Conservation (phyloP, 441 rosid genomes). For the Syzygium syzygioides region DNA sequence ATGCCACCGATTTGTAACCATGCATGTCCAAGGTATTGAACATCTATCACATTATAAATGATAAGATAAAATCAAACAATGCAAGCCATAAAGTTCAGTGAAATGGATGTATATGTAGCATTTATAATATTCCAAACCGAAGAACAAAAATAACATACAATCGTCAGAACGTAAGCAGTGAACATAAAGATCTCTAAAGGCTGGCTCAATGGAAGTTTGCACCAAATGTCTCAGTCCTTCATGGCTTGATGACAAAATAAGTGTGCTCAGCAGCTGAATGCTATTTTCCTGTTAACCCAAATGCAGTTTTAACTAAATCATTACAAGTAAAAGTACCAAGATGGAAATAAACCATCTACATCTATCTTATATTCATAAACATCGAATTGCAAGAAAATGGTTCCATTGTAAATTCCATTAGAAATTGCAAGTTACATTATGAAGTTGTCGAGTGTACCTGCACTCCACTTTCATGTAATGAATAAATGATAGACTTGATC, state of each 20-base stretch:
- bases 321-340: background rate
- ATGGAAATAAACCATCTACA: background rate
- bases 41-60: slow-evolving; percentile 26
- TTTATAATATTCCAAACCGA: background rate
- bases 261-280: slow-evolving; percentile 37
- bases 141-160: background rate
- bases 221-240: slow-evolving; percentile 45
- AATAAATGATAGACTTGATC: slow-evolving; percentile 48
- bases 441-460: slow-evolving; percentile 31
- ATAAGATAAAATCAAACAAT: background rate
- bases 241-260: slow-evolving; percentile 62
- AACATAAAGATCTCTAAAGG: slow-evolving; percentile 55
- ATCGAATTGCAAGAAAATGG: background rate
- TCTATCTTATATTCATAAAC: background rate
- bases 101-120: background rate
- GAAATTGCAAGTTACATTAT: background rate
- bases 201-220: slow-evolving; percentile 42
- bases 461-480: slow-evolving; percentile 27
- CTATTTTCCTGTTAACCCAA: slow-evolving; percentile 28
- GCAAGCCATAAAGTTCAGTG: background rate
- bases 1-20: slow-evolving; percentile 77
- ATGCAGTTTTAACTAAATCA: background rate
- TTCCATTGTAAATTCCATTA: background rate
- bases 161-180: slow-evolving; percentile 43
- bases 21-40: slow-evolving; percentile 51